A percentile compares a stretch with the other conserved stretches of the same genome.
phyloP scores from a whole-genome alignment of 345 rosid species.

The Citrus glauca region DNA sequence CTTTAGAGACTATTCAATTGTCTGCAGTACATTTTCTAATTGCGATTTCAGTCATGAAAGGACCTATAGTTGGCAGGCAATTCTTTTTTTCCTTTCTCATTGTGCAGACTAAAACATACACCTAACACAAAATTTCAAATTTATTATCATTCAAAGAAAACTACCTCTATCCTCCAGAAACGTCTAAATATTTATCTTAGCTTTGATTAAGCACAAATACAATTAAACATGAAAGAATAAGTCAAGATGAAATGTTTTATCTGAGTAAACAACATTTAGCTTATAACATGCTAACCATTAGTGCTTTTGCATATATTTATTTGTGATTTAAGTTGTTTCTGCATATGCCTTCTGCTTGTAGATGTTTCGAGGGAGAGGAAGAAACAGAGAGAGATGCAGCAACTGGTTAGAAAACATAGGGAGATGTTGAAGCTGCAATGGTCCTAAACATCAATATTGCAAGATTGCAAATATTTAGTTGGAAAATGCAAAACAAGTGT shows the following conservation, averaged over 20 bases:
- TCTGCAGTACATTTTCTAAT: not conserved
- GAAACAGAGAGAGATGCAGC: not conserved
- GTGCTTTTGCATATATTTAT: not conserved
- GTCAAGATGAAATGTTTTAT: not conserved
- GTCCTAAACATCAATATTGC: not conserved
- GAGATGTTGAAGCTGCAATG: not conserved
- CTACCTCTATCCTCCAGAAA: not conserved
- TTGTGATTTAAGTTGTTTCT: not conserved
- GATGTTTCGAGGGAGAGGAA: not conserved
- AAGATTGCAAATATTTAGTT: not conserved
- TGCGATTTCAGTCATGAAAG: not conserved
- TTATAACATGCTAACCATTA: not conserved
- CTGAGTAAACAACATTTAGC: too few relatives aligned
- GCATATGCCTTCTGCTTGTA: not conserved
- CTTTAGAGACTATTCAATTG: not conserved
- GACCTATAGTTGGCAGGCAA: not conserved
- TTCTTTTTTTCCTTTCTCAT: not conserved
- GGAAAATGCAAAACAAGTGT: constrained; percentile 4
- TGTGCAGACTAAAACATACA: not conserved
- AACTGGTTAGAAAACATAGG: not conserved
- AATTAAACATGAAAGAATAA: not conserved
- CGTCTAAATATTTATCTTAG: not conserved
- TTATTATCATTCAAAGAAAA: not conserved
- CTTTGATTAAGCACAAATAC: not conserved
- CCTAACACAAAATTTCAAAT: not conserved